These are phyloP conservation scores for Wickerhamiella parazyma DNA, from an alignment of 805 yeast genomes.

Conservation along the genomic window DNA sequence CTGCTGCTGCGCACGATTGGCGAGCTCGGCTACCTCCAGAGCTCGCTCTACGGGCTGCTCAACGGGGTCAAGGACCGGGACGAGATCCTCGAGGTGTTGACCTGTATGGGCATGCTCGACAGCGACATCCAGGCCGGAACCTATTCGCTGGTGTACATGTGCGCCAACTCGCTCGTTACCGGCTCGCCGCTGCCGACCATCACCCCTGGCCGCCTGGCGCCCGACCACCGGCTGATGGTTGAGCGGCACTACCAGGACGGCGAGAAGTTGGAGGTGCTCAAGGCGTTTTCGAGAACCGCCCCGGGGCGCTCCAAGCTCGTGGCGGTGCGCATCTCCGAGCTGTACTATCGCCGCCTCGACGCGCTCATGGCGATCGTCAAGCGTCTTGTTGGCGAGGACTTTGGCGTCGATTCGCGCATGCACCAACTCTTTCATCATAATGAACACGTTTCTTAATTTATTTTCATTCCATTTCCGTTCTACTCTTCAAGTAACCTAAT, in stretches of 20 bases:
- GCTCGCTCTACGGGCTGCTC: conserved; percentile 20
- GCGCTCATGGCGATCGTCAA: conserved; percentile 2
- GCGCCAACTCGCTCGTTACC: conserved; percentile 20
- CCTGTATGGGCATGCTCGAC: conserved; percentile 23
- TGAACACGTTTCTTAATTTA: background rate
- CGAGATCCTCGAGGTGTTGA: conserved; percentile 16
- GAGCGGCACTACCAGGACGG: background rate
- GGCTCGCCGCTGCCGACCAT: conserved; percentile 24
- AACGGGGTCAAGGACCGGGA: conserved; percentile 19
- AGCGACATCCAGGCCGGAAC: conserved; percentile 20
- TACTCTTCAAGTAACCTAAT: too few relatives aligned
- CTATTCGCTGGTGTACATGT: conserved; percentile 25
- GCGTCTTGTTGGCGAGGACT: conserved; percentile 7
- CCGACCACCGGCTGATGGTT: background rate
- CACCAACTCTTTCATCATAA: background rate
- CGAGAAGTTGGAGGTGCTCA: background rate
- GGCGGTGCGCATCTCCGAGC: background rate
- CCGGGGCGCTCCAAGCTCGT: background rate
- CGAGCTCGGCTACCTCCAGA: conserved; percentile 20
- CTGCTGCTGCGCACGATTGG: conserved; percentile 17
- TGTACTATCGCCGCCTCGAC: conserved; percentile 2
- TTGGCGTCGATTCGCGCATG: conserved; percentile 4
- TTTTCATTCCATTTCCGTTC: too few relatives aligned
- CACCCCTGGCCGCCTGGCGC: conserved; percentile 21
- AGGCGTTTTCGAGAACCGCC: background rate